Conservation (phyloP, 2,329 filamentous ascomycete species). For the Epichloe typhina region DNA sequence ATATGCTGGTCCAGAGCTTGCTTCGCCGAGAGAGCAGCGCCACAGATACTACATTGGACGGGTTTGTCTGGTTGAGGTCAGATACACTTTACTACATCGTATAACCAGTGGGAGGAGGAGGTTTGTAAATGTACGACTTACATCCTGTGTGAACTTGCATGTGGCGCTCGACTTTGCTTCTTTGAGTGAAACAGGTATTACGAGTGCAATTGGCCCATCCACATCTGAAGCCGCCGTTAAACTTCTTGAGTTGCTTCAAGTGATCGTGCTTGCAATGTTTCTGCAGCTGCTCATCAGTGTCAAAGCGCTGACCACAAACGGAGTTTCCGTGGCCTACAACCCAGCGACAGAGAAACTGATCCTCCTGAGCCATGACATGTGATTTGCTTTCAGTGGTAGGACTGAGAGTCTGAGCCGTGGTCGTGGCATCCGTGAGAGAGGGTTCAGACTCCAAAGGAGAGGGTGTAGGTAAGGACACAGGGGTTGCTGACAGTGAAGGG, state of each 20-base stretch:
- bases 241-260: conserved; percentile 31
- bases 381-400: conserved; percentile 4
- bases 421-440: not conserved
- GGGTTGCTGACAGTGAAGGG: conserved; percentile 12
- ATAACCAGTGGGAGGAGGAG: too few relatives aligned
- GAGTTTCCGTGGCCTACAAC: conserved; percentile 8
- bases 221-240: conserved; percentile 35
- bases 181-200: conserved; percentile 40
- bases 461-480: conserved; percentile 8
- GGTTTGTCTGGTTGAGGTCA: conserved; percentile 37
- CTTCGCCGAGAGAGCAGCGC: conserved; percentile 47
- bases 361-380: conserved; percentile 9
- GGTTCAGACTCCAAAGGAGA: conserved; percentile 14
- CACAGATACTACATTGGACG: conserved; percentile 42
- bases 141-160: conserved; percentile 53
- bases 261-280: conserved; percentile 40
- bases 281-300: conserved; percentile 36
- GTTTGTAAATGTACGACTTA: conserved; percentile 22
- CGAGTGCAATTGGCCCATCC: conserved; percentile 44
- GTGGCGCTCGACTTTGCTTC: conserved; percentile 51
- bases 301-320: conserved; percentile 24
- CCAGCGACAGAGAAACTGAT: conserved; percentile 23
- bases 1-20: conserved; percentile 56
- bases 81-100: not conserved
- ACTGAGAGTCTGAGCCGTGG: not conserved